Conservation (phyloP, 768 basidiomycete genomes). For the Hypholoma sublateritium region DNA sequence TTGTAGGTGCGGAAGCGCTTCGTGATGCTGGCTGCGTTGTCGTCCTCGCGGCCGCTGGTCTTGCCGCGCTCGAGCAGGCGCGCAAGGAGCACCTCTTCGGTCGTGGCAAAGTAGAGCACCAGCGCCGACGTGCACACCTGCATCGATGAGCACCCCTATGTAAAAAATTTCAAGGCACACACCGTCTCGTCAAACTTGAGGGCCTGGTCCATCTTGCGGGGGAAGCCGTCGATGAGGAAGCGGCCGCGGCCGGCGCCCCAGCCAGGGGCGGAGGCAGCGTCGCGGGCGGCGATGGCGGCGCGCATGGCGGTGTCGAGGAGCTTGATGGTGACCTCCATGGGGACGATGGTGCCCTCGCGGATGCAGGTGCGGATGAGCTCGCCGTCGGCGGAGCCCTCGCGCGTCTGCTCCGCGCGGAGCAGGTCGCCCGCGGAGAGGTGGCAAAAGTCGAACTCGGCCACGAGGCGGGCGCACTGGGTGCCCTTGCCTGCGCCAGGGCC, state of each 20-base stretch:
- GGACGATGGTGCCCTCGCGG: constrained; percentile 89
- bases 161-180: constrained; percentile 20
- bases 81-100: constrained; percentile 82
- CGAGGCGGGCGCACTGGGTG: constrained; percentile 87
- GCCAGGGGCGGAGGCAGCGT: constrained; percentile 39
- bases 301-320: constrained; percentile 92
- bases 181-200: constrained; percentile 86
- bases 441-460: constrained; percentile 81
- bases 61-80: constrained; percentile 88
- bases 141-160: constrained; percentile 1
- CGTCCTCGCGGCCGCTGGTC: constrained; percentile 94
- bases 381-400: constrained; percentile 82
- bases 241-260: constrained; percentile 77
- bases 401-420: constrained; percentile 88
- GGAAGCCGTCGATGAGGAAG: constrained; percentile 97
- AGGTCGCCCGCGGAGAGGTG: constrained; percentile 99
- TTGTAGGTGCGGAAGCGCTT: constrained; percentile 97
- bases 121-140: constrained; percentile 81
- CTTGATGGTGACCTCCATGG: constrained; percentile 95
- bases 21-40: constrained; percentile 91
- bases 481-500: constrained; percentile 98
- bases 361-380: constrained; percentile 86
- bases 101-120: constrained; percentile 85
- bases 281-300: constrained; percentile 21
- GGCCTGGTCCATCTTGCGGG: constrained; percentile 98